Evolutionary conservation across 2,329 filamentous ascomycete genomes (phyloP).

Genomic region (Sphaceloma murrayae): DNA sequence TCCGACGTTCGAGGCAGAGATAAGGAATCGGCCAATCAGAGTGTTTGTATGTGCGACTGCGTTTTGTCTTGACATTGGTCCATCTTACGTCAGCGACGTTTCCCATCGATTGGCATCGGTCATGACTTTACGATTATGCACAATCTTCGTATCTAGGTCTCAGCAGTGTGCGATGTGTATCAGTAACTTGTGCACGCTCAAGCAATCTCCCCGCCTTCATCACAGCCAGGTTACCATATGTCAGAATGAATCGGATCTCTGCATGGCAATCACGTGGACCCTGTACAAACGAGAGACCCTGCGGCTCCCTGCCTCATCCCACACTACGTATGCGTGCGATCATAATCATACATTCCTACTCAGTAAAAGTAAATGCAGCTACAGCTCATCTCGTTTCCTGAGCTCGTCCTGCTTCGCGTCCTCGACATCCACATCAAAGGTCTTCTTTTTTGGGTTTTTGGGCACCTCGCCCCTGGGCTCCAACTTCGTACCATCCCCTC

Average conservation of each 20-base stretch:
- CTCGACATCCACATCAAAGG: constrained; percentile 46
- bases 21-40: constrained; percentile 11
- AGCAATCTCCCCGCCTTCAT: no score
- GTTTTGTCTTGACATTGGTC: constrained; percentile 6
- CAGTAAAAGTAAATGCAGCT: no score
- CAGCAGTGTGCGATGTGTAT: no score
- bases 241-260: constrained; percentile 1
- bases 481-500: constrained; percentile 37
- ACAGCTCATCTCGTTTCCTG: constrained; percentile 15
- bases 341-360: background rate
- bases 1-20: constrained; percentile 9
- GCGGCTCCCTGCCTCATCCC: no score
- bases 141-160: constrained; percentile 3
- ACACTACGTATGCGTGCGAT: no score
- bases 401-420: constrained; percentile 24
- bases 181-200: no score
- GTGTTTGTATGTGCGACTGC: constrained; percentile 6
- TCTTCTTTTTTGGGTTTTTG: constrained; percentile 52
- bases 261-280: constrained; percentile 1
- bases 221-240: no score
- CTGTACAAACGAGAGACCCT: no score
- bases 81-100: constrained; percentile 10
- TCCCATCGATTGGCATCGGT: constrained; percentile 4
- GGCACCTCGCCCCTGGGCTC: constrained; percentile 30
- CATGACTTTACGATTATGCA: background rate